Evolutionary conservation across 2,329 filamentous ascomycete genomes (phyloP), one percentile per base, ranked within the genome.

Genomic region (Ophiosphaerella herpotricha): DNA sequence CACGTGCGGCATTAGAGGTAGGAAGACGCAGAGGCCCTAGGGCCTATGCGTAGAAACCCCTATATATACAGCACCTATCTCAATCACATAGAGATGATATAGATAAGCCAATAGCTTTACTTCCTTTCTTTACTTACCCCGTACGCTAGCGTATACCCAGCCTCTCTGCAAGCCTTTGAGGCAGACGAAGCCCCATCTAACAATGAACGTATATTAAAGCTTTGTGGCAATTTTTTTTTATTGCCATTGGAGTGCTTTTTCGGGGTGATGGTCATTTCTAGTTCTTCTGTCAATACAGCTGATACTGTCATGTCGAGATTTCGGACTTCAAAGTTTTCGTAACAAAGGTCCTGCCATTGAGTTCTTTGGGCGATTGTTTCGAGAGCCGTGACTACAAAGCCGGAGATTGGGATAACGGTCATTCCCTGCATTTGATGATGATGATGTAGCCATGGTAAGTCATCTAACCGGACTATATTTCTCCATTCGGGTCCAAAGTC

Each of bases 121-220:
- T n/a, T n/a, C n/a, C n/a, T n/a, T n/a, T n/a, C n/a, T n/a, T n/a
- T n/a, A n/a, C n/a, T n/a, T n/a, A n/a, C n/a, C n/a, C n/a, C n/a
- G n/a, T n/a, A n/a, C n/a, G n/a, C n/a, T n/a, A n/a, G n/a, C n/a
- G n/a, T n/a, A n/a, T n/a, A n/a, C n/a, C n/a, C n/a, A n/a, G n/a
- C n/a, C n/a, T n/a, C n/a, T n/a, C n/a, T n/a, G n/a, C n/a, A n/a
- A n/a, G n/a, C n/a, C n/a, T n/a, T n/a, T n/a, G n/a, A n/a, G n/a
- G n/a, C n/a, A n/a, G n/a, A n/a, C n/a, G n/a, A n/a, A n/a, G n/a
- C n/a, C n/a, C n/a, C n/a, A n/a, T n/a, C n/a, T n/a, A n/a, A n/a
- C n/a, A n/a, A n/a, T n/a, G n/a, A 83, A 41, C 76, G 81, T 18
- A 86, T 80, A 2, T 75, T 68, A 67, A 86, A 85, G 7, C 54